Conservation (phyloP, 768 basidiomycete genomes). For the Phanerochaete sordida region DNA sequence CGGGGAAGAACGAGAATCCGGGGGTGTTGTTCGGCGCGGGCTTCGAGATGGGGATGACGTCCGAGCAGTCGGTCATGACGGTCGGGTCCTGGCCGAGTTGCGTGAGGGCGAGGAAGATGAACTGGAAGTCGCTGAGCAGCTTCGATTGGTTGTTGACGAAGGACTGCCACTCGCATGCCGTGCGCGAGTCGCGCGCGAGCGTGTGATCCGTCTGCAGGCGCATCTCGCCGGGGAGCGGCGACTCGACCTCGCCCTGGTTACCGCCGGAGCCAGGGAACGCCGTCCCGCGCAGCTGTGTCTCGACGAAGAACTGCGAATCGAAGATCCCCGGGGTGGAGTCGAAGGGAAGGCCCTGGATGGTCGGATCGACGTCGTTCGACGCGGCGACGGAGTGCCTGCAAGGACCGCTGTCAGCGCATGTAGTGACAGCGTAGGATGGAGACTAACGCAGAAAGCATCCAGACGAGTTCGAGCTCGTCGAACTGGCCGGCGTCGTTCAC, state of each 20-base stretch:
- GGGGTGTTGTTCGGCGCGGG: conserved; percentile 7
- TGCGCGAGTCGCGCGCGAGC: conserved; percentile 11
- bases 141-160: conserved; percentile 18
- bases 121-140: conserved; percentile 16
- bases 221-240: conserved; percentile 19
- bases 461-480: conserved; percentile 21
- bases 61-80: conserved; percentile 23
- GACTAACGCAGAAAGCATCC: conserved; percentile 21
- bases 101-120: conserved; percentile 18
- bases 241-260: conserved; percentile 21
- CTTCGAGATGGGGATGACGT: conserved; percentile 18
- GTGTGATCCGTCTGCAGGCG: conserved; percentile 25
- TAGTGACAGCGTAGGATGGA: background rate
- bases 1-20: conserved; percentile 17
- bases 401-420: background rate
- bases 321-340: conserved; percentile 10
- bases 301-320: conserved; percentile 16
- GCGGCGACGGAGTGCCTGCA: conserved; percentile 21
- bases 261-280: conserved; percentile 16
- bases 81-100: conserved; percentile 19
- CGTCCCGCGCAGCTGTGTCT: conserved; percentile 15
- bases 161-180: conserved; percentile 15
- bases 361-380: conserved; percentile 25
- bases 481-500: conserved; percentile 22
- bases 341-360: conserved; percentile 13